These are phyloP conservation scores for Globisporangium splendens DNA, from an alignment of 352 stramenopile species.

Conservation along the genomic window DNA sequence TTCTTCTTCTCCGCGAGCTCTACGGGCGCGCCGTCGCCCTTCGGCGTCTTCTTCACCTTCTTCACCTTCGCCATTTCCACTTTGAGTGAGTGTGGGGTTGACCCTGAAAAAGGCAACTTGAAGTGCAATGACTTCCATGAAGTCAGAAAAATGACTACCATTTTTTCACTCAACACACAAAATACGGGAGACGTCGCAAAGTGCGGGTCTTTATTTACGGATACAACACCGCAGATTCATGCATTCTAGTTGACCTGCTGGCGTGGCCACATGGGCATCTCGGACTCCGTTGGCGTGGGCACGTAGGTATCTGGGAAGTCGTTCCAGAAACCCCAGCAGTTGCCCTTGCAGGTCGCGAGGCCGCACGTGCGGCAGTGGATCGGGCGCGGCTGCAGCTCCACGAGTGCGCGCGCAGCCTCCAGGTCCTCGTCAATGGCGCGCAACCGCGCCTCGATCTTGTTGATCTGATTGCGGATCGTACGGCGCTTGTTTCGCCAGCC, in stretches of 20 bases:
- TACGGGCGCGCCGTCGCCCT: constrained; percentile 2
- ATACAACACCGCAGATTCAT: no score
- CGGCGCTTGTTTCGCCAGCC: constrained; percentile 70
- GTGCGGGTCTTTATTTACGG: no score
- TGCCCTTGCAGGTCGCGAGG: constrained; percentile 44
- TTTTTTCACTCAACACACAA: not conserved
- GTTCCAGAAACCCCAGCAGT: constrained; percentile 78
- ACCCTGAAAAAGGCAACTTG: constrained; percentile 4
- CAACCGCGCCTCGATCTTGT: constrained; percentile 50
- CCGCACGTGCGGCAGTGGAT: constrained; percentile 73
- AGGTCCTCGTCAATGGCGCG: constrained; percentile 38
- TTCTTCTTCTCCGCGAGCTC: constrained; percentile 66
- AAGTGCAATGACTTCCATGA: constrained; percentile 13
- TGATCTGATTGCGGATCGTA: constrained; percentile 65
- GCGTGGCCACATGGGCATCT: no score
- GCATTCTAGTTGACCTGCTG: no score
- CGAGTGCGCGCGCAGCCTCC: constrained; percentile 28
- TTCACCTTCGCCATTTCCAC: constrained; percentile 25
- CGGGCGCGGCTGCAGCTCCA: constrained; percentile 27
- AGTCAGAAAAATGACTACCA: constrained; percentile 9
- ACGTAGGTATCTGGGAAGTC: constrained; percentile 22
- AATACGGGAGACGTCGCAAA: not conserved
- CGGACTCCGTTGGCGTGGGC: no score
- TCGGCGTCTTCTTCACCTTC: constrained; percentile 15
- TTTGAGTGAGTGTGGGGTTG: not conserved